Evolutionary conservation across 179 eudicot genomes (phyloP).

Genomic region (Beta corolliflora): DNA sequence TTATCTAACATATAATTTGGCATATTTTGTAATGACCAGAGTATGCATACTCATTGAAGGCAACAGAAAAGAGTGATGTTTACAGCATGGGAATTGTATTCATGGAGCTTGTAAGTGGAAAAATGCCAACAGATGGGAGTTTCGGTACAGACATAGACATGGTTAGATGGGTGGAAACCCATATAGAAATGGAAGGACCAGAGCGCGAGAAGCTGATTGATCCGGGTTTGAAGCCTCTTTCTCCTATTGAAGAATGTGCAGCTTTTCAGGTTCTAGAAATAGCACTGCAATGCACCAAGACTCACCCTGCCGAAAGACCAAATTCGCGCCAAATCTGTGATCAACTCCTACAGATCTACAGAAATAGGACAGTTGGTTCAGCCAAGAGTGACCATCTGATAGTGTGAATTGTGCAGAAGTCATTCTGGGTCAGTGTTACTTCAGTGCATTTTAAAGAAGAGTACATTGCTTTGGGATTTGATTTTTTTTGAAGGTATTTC

Average conservation of each 20-base stretch:
- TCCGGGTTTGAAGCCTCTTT: constrained; percentile 56
- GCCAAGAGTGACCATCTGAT: constrained; percentile 15
- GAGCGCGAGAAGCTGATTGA: constrained; percentile 62
- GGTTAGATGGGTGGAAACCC: constrained; percentile 91
- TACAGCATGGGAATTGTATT: constrained; percentile 99
- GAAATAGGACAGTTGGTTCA: constrained; percentile 32
- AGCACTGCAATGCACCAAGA: constrained; percentile 84
- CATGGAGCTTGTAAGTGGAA: constrained; percentile 86
- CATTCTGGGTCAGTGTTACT: neutral
- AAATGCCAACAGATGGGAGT: constrained; percentile 80
- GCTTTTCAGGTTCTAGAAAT: constrained; percentile 76
- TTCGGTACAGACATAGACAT: constrained; percentile 84
- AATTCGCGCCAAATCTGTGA: constrained; percentile 72
- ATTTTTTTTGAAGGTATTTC: neutral
- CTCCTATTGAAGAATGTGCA: constrained; percentile 55
- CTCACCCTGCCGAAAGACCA: constrained; percentile 87
- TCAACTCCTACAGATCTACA: constrained; percentile 57
- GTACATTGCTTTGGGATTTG: neutral
- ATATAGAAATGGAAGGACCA: constrained; percentile 52
- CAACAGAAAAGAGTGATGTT: constrained; percentile 92
- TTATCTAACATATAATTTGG: neutral
- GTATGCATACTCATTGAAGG: constrained; percentile 88
- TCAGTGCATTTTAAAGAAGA: neutral
- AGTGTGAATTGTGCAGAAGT: constrained; percentile 20
- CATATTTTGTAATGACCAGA: constrained; percentile 41